Percentiles rank a stretch among this genome's conserved stretches.
These are phyloP conservation scores for Solanum appendiculatum DNA, from an alignment of 257 asterid species.

Conservation along the genomic window DNA sequence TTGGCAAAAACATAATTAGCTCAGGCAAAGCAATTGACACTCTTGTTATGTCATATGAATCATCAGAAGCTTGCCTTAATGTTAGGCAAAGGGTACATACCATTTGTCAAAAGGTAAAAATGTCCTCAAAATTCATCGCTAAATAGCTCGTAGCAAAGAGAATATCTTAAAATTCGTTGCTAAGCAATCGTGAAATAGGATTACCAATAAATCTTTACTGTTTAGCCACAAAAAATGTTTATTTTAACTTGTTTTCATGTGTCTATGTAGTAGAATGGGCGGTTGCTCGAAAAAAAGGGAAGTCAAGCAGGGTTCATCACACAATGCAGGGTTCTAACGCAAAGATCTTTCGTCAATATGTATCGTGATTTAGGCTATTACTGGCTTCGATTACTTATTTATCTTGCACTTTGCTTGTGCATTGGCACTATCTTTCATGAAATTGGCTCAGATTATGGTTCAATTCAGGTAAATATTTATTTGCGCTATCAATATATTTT, in stretches of 20 bases:
- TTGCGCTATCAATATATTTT: background rate
- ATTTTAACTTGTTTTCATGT: background rate
- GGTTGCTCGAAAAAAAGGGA: constrained; percentile 19
- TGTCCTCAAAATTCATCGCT: background rate
- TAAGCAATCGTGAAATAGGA: background rate
- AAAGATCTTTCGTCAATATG: constrained; percentile 50
- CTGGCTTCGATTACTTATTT: constrained; percentile 54
- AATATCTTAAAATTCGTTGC: background rate
- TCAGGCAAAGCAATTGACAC: constrained; percentile 31
- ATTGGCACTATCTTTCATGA: constrained; percentile 40
- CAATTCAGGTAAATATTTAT: constrained; percentile 33
- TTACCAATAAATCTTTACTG: background rate
- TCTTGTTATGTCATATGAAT: constrained; percentile 32
- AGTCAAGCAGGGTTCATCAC: constrained; percentile 42
- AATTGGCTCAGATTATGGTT: constrained; percentile 33
- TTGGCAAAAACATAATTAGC: constrained; percentile 10
- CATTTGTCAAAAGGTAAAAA: constrained; percentile 25
- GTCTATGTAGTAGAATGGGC: constrained; percentile 13
- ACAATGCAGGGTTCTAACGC: constrained; percentile 39
- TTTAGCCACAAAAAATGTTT: too few species aligned
- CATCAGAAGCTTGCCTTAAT: constrained; percentile 23
- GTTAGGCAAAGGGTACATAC: constrained; percentile 16
- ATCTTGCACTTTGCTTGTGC: constrained; percentile 35
- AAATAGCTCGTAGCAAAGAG: background rate
- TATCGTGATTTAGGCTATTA: constrained; percentile 55